phyloP scores from a whole-genome alignment of 2,329 filamentous ascomycete genomes.

The Alternaria tenuissima region DNA sequence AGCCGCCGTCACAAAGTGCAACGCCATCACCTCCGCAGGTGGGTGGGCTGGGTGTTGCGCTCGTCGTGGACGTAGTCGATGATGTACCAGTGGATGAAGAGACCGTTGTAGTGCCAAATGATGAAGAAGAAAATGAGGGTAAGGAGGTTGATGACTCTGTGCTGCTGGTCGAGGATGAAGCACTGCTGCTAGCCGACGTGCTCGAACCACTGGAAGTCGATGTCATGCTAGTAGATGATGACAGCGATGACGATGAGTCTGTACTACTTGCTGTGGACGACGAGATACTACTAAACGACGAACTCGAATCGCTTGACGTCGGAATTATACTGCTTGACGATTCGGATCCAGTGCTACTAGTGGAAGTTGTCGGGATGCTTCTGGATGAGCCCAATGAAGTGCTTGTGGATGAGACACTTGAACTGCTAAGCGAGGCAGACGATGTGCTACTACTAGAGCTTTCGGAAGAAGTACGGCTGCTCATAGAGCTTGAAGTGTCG shows the following conservation, averaged over 20 bases:
- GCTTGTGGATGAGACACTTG: background rate
- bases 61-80: constrained; percentile 1
- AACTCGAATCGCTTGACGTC: constrained; percentile 1
- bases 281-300: background rate
- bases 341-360: background rate
- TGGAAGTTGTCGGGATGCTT: background rate
- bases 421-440: background rate
- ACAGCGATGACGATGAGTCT: background rate
- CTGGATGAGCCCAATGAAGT: constrained; percentile 1
- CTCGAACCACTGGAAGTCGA: background rate
- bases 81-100: constrained; percentile 11
- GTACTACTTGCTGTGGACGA: constrained; percentile 3
- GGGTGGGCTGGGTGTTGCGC: constrained; percentile 10
- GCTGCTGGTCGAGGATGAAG: constrained; percentile 1
- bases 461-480: background rate
- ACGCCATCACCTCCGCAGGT: constrained; percentile 26
- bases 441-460: constrained; percentile 1
- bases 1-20: constrained; percentile 32
- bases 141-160: background rate
- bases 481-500: background rate
- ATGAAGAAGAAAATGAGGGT: background rate
- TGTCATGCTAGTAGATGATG: background rate
- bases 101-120: constrained; percentile 1
- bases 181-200: background rate
- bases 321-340: background rate